Evolutionary conservation across 305 asterid species (phyloP).

Genomic region (Fraxinus greggii): DNA sequence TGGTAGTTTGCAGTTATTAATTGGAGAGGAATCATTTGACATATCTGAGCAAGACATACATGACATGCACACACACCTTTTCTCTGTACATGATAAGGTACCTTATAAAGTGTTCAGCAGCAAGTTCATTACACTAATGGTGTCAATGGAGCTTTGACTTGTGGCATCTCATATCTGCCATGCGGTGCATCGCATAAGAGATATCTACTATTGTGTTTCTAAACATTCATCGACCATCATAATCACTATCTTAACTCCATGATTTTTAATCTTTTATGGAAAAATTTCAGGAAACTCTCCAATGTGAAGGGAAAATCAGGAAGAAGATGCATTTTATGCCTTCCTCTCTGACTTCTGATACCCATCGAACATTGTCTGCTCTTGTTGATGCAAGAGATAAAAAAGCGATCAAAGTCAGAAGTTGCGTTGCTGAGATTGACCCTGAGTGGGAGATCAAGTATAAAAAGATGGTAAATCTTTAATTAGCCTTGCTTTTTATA

Average conservation of each 20-base stretch:
- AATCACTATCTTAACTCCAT: neutral
- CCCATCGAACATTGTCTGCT: slow-evolving; percentile 60
- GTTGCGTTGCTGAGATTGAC: slow-evolving; percentile 53
- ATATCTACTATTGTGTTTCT: neutral
- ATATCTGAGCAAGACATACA: slow-evolving; percentile 48
- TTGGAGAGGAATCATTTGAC: slow-evolving; percentile 57
- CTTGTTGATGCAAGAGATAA: slow-evolving; percentile 58
- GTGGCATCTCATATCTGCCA: neutral
- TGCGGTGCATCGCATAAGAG: neutral
- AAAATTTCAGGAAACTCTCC: slow-evolving; percentile 54
- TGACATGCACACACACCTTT: slow-evolving; percentile 55
- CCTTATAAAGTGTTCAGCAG: neutral
- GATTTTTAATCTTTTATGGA: neutral
- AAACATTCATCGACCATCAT: neutral
- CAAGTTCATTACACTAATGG: neutral
- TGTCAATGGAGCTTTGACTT: neutral
- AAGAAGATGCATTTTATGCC: slow-evolving; percentile 64
- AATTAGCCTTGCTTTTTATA: neutral
- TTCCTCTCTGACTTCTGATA: slow-evolving; percentile 57
- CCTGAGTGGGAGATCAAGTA: slow-evolving; percentile 59
- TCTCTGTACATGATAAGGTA: slow-evolving; percentile 56
- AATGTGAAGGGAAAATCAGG: slow-evolving; percentile 57
- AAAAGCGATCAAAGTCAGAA: slow-evolving; percentile 49
- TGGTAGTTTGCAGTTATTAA: slow-evolving; percentile 50
- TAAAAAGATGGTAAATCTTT: slow-evolving; percentile 40